Conservation (phyloP, 2,329 filamentous ascomycete genomes). For the Trichoderma atroviride region DNA sequence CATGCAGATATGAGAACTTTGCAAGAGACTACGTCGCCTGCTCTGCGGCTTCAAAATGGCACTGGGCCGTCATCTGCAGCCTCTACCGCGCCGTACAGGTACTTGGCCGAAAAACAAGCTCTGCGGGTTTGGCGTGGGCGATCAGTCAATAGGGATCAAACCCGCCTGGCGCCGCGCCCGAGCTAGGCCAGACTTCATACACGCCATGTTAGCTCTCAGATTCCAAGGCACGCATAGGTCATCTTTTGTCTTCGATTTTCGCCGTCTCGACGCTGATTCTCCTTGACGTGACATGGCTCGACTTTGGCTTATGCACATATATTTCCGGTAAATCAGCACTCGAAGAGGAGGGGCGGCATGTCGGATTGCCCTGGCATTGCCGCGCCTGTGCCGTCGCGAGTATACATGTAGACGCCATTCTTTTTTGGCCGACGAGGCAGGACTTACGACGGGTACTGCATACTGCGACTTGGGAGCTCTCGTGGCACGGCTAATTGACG, state of each 20-base stretch:
- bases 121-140: conserved; percentile 8
- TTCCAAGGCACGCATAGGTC: neutral
- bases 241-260: neutral
- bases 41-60: neutral
- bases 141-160: conserved; percentile 21
- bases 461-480: neutral
- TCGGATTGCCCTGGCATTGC: neutral
- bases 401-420: neutral
- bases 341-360: neutral
- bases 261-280: neutral
- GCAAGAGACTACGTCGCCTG: neutral
- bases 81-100: neutral
- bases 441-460: neutral
- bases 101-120: neutral
- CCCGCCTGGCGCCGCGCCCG: conserved; percentile 17
- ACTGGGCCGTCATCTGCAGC: neutral
- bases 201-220: neutral
- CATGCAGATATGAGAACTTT: neutral
- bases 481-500: neutral
- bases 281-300: neutral
- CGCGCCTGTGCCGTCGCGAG: neutral
- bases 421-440: neutral
- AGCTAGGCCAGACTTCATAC: neutral
- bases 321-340: neutral
- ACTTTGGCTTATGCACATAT: neutral